A percentile compares a stretch with the other conserved stretches of the same genome.
Conservation (phyloP, 768 basidiomycete genomes). For the Mrakia blollopis region DNA sequence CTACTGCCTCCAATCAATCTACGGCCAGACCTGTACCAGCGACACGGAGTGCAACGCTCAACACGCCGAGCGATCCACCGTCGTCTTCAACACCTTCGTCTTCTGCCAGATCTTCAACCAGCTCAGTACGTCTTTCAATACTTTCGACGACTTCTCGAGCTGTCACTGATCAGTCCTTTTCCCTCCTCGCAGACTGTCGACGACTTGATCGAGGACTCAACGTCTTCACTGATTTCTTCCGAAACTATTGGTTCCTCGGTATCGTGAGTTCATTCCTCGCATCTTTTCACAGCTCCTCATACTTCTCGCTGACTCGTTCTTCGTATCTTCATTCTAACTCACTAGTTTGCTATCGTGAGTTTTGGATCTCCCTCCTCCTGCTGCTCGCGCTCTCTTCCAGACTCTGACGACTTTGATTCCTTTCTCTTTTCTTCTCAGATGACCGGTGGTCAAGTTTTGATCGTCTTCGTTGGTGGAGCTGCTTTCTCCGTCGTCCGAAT, state of each 20-base stretch:
- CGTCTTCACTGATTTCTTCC: slow-evolving; percentile 73
- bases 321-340: neutral
- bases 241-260: slow-evolving; percentile 75
- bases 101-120: slow-evolving; percentile 77
- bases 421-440: slow-evolving; percentile 41
- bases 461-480: slow-evolving; percentile 83
- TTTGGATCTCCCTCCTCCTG: neutral
- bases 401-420: neutral
- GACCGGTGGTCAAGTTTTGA: slow-evolving; percentile 75
- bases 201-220: slow-evolving; percentile 80
- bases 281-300: neutral
- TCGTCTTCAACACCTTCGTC: slow-evolving; percentile 98
- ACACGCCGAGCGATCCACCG: slow-evolving; percentile 60
- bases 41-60: slow-evolving; percentile 32
- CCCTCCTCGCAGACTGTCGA: slow-evolving; percentile 55
- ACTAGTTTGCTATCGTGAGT: neutral
- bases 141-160: slow-evolving; percentile 2
- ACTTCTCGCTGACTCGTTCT: slow-evolving; percentile 17
- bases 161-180: neutral
- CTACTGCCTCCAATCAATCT: slow-evolving; percentile 69
- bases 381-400: neutral
- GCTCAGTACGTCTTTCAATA: slow-evolving; percentile 32
- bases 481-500: slow-evolving; percentile 85
- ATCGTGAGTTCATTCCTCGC: slow-evolving; percentile 57
- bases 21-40: slow-evolving; percentile 53